Conservation (phyloP, 2,329 filamentous ascomycete species). For the Tolypocladium guangdongense region DNA sequence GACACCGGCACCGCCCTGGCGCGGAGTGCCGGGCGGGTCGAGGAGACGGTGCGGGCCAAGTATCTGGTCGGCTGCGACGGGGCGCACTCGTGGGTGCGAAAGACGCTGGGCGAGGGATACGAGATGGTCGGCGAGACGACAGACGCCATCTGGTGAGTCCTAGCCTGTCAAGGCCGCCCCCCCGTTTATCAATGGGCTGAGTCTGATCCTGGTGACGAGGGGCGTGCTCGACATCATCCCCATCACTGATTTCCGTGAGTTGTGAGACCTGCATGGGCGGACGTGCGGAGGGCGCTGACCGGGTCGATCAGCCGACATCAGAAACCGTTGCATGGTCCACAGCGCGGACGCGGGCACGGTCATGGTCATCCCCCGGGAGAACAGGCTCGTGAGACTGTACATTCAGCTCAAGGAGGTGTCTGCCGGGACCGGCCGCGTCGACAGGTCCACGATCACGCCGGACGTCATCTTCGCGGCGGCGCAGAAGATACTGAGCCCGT, state of each 20-base stretch:
- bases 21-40: slow-evolving; percentile 10
- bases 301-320: slow-evolving; percentile 32
- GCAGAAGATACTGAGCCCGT: slow-evolving; percentile 54
- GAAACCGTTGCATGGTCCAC: slow-evolving; percentile 47
- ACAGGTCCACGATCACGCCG: slow-evolving; percentile 52
- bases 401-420: slow-evolving; percentile 46
- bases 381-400: slow-evolving; percentile 51
- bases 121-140: slow-evolving; percentile 44
- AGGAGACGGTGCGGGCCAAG: slow-evolving; percentile 27
- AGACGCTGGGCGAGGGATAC: slow-evolving; percentile 38
- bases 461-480: slow-evolving; percentile 52
- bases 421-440: slow-evolving; percentile 35
- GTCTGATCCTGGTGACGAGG: slow-evolving; percentile 5
- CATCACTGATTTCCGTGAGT: slow-evolving; percentile 38
- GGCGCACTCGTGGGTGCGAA: slow-evolving; percentile 54
- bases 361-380: slow-evolving; percentile 55
- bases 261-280: neutral
- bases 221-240: slow-evolving; percentile 33
- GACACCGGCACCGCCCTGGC: slow-evolving; percentile 43
- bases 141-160: slow-evolving; percentile 33
- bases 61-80: slow-evolving; percentile 61
- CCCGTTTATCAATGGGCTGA: neutral
- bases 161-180: neutral
- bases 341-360: slow-evolving; percentile 43
- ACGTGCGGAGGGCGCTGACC: neutral